A percentile compares a stretch with the other conserved stretches of the same genome.
phyloP scores from a whole-genome alignment of 257 asterid species.

The Henckelia pumila region DNA sequence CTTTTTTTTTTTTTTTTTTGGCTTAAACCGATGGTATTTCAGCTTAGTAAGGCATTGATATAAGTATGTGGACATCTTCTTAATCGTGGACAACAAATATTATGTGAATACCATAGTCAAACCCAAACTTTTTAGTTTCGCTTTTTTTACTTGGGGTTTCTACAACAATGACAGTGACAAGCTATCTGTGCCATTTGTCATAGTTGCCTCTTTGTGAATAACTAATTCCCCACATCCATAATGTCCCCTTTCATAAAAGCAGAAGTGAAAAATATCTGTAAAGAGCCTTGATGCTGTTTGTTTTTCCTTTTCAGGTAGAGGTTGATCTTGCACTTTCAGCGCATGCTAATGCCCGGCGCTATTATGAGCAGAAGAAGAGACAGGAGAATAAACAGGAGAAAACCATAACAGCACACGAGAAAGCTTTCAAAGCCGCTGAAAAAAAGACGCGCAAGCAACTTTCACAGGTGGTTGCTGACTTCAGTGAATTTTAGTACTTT shows the following conservation, averaged over 20 bases:
- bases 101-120: background rate
- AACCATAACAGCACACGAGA: conserved; percentile 86
- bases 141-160: conserved; percentile 11
- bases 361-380: conserved; percentile 90
- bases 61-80: conserved; percentile 13
- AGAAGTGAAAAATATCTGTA: conserved; percentile 5
- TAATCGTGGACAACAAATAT: background rate
- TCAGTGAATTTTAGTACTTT: conserved; percentile 20
- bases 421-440: conserved; percentile 98
- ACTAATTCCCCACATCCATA: conserved; percentile 16
- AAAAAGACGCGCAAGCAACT: conserved; percentile 85
- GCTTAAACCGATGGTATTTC: conserved; percentile 9
- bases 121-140: background rate
- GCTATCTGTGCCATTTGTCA: conserved; percentile 4
- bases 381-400: conserved; percentile 97
- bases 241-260: background rate
- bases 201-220: conserved; percentile 15
- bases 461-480: conserved; percentile 69
- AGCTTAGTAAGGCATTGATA: conserved; percentile 19
- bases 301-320: conserved; percentile 63
- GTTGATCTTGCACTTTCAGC: conserved; percentile 96
- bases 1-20: background rate
- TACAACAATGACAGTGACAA: conserved; percentile 4
- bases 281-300: conserved; percentile 20
- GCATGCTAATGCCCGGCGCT: conserved; percentile 99